Evolutionary conservation across 2,329 filamentous ascomycete species (phyloP).

Genomic region (Penicillium sp.): DNA sequence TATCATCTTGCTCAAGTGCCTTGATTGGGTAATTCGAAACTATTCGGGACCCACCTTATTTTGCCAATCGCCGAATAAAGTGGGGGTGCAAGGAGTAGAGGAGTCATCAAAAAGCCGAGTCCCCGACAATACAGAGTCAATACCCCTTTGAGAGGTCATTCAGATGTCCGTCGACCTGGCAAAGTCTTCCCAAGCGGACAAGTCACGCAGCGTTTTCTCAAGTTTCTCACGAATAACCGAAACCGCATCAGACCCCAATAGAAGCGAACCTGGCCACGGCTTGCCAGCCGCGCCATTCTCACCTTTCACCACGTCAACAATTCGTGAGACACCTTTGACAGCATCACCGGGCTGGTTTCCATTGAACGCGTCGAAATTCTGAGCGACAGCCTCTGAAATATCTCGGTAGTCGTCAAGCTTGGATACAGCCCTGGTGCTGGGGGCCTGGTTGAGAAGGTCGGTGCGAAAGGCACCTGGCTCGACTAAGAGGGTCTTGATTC

Average conservation of each 20-base stretch:
- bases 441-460: conserved; percentile 1
- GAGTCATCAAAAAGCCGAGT: neutral
- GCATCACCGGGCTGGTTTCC: conserved; percentile 12
- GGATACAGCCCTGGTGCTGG: conserved; percentile 4
- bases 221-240: conserved; percentile 13
- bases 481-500: conserved; percentile 15
- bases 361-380: neutral
- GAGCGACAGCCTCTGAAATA: neutral
- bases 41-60: neutral
- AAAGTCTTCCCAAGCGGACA: conserved; percentile 11
- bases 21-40: neutral
- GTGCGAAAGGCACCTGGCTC: conserved; percentile 18
- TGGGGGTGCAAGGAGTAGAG: neutral
- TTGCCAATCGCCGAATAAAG: neutral
- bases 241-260: conserved; percentile 13
- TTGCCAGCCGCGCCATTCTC: conserved; percentile 3
- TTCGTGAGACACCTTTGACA: conserved; percentile 2
- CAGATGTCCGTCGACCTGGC: conserved; percentile 11
- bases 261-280: conserved; percentile 8
- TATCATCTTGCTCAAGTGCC: neutral
- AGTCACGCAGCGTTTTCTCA: conserved; percentile 8
- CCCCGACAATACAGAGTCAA: neutral
- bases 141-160: neutral
- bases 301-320: conserved; percentile 13
- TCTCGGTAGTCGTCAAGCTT: conserved; percentile 6